Conservation (phyloP, 2,329 filamentous ascomycete species). For the Chaetomiaceae sp. region DNA sequence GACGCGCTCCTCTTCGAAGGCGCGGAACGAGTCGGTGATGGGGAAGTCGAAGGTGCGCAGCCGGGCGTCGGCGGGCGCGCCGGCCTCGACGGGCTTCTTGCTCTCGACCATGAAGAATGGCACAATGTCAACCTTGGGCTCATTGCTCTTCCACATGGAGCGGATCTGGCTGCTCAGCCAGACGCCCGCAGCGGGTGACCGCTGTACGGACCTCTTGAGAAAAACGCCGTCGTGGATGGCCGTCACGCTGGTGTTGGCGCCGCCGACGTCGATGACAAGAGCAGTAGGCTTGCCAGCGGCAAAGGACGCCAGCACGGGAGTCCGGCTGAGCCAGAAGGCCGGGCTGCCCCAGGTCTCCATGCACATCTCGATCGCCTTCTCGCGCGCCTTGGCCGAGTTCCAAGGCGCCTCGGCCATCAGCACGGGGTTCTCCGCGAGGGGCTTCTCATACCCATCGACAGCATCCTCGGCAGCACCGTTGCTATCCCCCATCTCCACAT, state of each 20-base stretch:
- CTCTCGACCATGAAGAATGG: slow-evolving; percentile 84
- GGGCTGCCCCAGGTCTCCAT: slow-evolving; percentile 97
- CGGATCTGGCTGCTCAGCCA: slow-evolving; percentile 88
- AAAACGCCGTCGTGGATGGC: slow-evolving; percentile 93
- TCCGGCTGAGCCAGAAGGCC: slow-evolving; percentile 88
- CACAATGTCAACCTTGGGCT: slow-evolving; percentile 66
- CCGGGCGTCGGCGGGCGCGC: slow-evolving; percentile 68
- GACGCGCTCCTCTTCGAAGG: slow-evolving; percentile 85
- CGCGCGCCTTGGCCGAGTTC: slow-evolving; percentile 80
- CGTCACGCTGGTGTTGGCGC: slow-evolving; percentile 80
- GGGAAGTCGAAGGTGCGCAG: slow-evolving; percentile 62
- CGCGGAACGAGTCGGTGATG: slow-evolving; percentile 65
- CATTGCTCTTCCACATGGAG: slow-evolving; percentile 63
- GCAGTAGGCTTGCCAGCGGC: slow-evolving; percentile 89
- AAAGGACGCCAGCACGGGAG: slow-evolving; percentile 83
- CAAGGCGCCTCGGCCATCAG: slow-evolving; percentile 92
- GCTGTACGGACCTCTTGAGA: slow-evolving; percentile 80
- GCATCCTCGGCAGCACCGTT: slow-evolving; percentile 22
- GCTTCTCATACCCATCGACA: slow-evolving; percentile 58
- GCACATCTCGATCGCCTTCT: slow-evolving; percentile 91
- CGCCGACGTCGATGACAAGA: slow-evolving; percentile 86
- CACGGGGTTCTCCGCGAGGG: slow-evolving; percentile 81
- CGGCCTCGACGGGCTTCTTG: slow-evolving; percentile 84
- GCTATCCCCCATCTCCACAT: slow-evolving; percentile 52
- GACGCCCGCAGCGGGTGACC: slow-evolving; percentile 78